Evolutionary conservation across 805 yeast species (phyloP).

Genomic region (Yamadazyma scolyti): DNA sequence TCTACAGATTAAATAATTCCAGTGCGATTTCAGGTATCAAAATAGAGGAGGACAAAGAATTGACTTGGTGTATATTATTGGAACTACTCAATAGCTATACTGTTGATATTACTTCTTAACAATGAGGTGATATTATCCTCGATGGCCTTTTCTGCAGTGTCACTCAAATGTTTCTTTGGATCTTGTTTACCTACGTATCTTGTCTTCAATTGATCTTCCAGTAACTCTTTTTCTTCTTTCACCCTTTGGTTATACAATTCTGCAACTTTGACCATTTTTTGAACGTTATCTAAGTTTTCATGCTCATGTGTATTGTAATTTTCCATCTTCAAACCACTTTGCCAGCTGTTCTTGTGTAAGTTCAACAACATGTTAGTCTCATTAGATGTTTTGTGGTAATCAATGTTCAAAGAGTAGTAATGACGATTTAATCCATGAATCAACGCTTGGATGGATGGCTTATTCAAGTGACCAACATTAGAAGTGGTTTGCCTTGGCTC

Average conservation of each 20-base stretch:
- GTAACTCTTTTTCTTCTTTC: slow-evolving; percentile 84
- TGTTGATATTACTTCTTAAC: slow-evolving; percentile 84
- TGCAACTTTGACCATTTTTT: slow-evolving; percentile 84
- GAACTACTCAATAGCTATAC: slow-evolving; percentile 74
- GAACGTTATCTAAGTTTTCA: slow-evolving; percentile 67
- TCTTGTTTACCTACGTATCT: slow-evolving; percentile 98
- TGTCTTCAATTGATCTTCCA: slow-evolving; percentile 86
- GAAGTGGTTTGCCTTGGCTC: slow-evolving; percentile 98
- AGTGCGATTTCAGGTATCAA: slow-evolving; percentile 67
- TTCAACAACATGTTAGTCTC: slow-evolving; percentile 94
- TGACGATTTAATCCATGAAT: slow-evolving; percentile 97
- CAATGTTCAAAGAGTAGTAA: slow-evolving; percentile 92
- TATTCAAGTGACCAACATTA: slow-evolving; percentile 89
- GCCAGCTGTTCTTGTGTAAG: slow-evolving; percentile 94
- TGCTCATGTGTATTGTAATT: slow-evolving; percentile 78
- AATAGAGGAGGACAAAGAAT: slow-evolving; percentile 50
- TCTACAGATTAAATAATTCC: slow-evolving; percentile 79
- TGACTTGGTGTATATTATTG: background rate
- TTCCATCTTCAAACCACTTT: slow-evolving; percentile 76
- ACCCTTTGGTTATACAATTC: slow-evolving; percentile 86
- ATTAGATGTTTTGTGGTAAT: slow-evolving; percentile 85
- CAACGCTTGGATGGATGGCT: slow-evolving; percentile 94
- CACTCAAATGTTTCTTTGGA: slow-evolving; percentile 94
- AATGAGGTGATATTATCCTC: slow-evolving; percentile 89
- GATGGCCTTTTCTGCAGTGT: slow-evolving; percentile 78